Conservation (phyloP, 2,329 filamentous ascomycete species). For the Proliferodiscus dingleyae region DNA sequence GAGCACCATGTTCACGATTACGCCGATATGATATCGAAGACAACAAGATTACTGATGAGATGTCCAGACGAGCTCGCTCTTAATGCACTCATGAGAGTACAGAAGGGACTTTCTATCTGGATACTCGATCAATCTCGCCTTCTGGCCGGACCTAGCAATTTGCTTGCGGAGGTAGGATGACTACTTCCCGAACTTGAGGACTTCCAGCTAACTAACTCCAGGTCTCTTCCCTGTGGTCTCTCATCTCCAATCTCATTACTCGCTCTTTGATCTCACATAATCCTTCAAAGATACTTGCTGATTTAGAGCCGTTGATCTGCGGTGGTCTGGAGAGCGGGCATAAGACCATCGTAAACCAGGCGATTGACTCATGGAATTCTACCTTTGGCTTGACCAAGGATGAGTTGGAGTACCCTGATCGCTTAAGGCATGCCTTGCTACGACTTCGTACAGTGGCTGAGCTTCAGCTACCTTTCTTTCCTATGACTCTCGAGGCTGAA, state of each 20-base stretch:
- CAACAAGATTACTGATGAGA: constrained; percentile 34
- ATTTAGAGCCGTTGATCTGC: constrained; percentile 51
- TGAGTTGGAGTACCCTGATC: constrained; percentile 56
- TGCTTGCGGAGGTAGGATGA: constrained; percentile 43
- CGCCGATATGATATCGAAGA: constrained; percentile 44
- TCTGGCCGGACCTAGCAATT: constrained; percentile 37
- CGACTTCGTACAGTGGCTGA: constrained; percentile 53
- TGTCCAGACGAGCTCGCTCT: constrained; percentile 43
- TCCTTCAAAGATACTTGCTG: constrained; percentile 41
- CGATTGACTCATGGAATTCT: constrained; percentile 63
- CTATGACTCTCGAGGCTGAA: constrained; percentile 31
- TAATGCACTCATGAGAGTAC: constrained; percentile 53
- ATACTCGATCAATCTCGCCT: constrained; percentile 51
- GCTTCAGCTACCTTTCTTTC: constrained; percentile 44
- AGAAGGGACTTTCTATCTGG: constrained; percentile 59
- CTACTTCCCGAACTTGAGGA: constrained; percentile 7
- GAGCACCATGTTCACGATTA: constrained; percentile 40
- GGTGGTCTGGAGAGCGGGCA: constrained; percentile 55
- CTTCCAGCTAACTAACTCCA: constrained; percentile 31
- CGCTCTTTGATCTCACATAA: constrained; percentile 34
- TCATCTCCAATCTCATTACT: constrained; percentile 35
- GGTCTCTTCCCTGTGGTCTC: constrained; percentile 47
- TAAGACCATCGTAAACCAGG: constrained; percentile 47
- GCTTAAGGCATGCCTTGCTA: constrained; percentile 57
- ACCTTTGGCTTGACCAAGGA: constrained; percentile 57